Evolutionary conservation across 2,329 filamentous ascomycete genomes (phyloP).

Genomic region (Hypoxylon sp.): DNA sequence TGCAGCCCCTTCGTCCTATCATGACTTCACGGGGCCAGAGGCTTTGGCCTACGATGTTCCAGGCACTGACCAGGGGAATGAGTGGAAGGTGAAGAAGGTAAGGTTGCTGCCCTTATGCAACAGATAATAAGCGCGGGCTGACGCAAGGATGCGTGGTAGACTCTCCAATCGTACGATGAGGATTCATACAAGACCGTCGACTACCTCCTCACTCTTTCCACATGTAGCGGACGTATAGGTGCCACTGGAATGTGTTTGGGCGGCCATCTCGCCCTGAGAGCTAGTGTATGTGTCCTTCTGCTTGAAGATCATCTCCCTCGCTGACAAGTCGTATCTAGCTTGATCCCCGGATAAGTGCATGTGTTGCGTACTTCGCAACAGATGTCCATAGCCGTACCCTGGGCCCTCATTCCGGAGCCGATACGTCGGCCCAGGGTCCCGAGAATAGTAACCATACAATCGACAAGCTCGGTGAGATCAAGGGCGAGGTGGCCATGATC

Average conservation of each 20-base stretch:
- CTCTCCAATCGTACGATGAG: constrained; percentile 86
- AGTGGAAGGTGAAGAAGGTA: constrained; percentile 86
- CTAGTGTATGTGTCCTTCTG: constrained; percentile 58
- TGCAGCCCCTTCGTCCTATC: constrained; percentile 89
- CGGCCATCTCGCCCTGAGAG: constrained; percentile 81
- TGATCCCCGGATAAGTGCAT: constrained; percentile 80
- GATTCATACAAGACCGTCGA: constrained; percentile 78
- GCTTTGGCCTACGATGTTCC: constrained; percentile 86
- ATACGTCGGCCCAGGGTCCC: constrained; percentile 58
- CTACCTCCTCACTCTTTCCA: constrained; percentile 76
- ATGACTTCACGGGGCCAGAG: constrained; percentile 91
- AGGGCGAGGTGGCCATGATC: constrained; percentile 87
- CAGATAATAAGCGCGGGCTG: constrained; percentile 22
- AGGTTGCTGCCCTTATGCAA: constrained; percentile 22
- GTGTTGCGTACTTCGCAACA: constrained; percentile 91
- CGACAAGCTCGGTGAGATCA: constrained; percentile 72
- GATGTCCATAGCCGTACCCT: constrained; percentile 87
- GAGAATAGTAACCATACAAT: constrained; percentile 64
- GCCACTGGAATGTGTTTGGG: constrained; percentile 93
- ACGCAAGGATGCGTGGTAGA: constrained; percentile 61
- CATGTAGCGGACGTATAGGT: constrained; percentile 85
- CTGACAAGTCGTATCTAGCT: constrained; percentile 67
- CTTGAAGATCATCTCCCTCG: background rate
- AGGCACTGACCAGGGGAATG: constrained; percentile 89
- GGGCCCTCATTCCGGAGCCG: constrained; percentile 68